These are phyloP conservation scores for Xanthoceras sorbifolium DNA, from an alignment of 345 rosid genomes.

Conservation along the genomic window DNA sequence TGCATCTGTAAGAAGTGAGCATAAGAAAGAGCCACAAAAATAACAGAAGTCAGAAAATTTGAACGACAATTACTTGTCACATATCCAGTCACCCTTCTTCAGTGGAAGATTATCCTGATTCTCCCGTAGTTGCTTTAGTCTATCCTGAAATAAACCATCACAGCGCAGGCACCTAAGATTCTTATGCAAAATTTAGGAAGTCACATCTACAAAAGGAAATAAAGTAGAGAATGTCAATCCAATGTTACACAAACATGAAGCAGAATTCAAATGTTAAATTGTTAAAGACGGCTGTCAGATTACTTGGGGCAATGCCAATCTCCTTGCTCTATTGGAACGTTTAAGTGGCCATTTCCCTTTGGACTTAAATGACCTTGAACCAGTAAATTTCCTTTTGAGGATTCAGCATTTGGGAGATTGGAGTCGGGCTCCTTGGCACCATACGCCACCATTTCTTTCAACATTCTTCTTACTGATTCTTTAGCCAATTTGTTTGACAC, in stretches of 20 bases:
- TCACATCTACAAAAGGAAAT: conserved; percentile 59
- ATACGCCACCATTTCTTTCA: conserved; percentile 61
- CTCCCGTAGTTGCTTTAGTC: conserved; percentile 54
- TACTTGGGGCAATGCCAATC: conserved; percentile 61
- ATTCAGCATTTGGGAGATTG: conserved; percentile 19
- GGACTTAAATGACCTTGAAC: neutral
- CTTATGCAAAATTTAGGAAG: conserved; percentile 79
- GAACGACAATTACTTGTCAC: conserved; percentile 52
- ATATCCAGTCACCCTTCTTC: conserved; percentile 96
- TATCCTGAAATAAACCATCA: conserved; percentile 58
- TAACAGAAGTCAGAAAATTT: neutral
- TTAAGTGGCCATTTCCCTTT: neutral
- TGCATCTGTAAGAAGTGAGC: conserved; percentile 58
- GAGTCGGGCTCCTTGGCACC: conserved; percentile 40
- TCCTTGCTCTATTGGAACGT: neutral
- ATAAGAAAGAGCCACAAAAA: conserved; percentile 21
- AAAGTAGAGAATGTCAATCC: neutral
- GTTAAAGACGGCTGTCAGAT: conserved; percentile 4
- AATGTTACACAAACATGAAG: neutral
- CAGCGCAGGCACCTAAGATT: conserved; percentile 77
- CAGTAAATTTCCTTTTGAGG: conserved; percentile 13
- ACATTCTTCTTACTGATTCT: conserved; percentile 65
- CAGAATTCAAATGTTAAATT: neutral
- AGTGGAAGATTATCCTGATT: conserved; percentile 75
- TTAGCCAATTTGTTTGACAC: conserved; percentile 61